Conservation (phyloP, 2,329 filamentous ascomycete species). For the Pseudogymnoascus sp. region DNA sequence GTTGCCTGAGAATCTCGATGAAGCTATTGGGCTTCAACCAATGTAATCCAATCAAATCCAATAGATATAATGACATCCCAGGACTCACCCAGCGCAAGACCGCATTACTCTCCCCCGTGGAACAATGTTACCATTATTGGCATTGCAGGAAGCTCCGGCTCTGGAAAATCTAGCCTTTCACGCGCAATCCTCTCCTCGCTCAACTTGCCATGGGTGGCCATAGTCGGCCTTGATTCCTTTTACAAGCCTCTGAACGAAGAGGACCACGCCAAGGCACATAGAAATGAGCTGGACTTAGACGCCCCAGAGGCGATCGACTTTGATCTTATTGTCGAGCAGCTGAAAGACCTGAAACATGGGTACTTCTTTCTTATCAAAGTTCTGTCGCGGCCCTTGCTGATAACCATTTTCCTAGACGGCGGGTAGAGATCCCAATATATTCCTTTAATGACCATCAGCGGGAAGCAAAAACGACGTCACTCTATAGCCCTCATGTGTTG, state of each 20-base stretch:
- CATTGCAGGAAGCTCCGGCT: slow-evolving; percentile 90
- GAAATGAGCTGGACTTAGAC: slow-evolving; percentile 94
- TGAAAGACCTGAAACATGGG: slow-evolving; percentile 86
- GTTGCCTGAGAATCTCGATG: not conserved
- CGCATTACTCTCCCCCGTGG: slow-evolving; percentile 91
- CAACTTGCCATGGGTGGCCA: slow-evolving; percentile 95
- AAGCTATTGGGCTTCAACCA: not conserved
- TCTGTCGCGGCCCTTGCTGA: not conserved
- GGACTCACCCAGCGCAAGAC: slow-evolving; percentile 36
- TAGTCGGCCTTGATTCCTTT: slow-evolving; percentile 97
- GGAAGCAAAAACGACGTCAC: slow-evolving; percentile 68
- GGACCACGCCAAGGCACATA: slow-evolving; percentile 72
- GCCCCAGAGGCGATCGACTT: slow-evolving; percentile 93
- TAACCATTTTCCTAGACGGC: slow-evolving; percentile 27
- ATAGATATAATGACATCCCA: slow-evolving; percentile 25
- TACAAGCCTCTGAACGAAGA: slow-evolving; percentile 83
- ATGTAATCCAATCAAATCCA: slow-evolving; percentile 2
- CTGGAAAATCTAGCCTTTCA: slow-evolving; percentile 87
- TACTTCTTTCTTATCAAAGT: slow-evolving; percentile 36
- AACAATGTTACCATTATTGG: slow-evolving; percentile 94
- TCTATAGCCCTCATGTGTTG: slow-evolving; percentile 94
- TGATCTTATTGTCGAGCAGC: slow-evolving; percentile 70
- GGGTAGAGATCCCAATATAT: slow-evolving; percentile 87
- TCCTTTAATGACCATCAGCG: slow-evolving; percentile 90
- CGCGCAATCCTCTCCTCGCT: slow-evolving; percentile 83